phyloP scores from a whole-genome alignment of 805 yeast genomes.

The Monosporozyma yasuniensis region DNA sequence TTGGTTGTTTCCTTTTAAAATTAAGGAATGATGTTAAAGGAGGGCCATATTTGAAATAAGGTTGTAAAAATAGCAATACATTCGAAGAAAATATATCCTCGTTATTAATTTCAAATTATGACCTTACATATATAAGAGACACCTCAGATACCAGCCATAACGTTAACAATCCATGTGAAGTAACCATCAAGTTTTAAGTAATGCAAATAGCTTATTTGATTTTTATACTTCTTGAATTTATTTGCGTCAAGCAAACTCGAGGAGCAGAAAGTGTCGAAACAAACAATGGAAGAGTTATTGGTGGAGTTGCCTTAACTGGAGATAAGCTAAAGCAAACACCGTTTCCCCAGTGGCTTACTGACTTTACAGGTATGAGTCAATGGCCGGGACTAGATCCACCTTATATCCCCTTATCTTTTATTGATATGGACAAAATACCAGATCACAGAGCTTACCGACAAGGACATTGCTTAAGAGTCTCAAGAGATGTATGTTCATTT shows the following conservation, averaged over 20 bases:
- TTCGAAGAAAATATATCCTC: not conserved
- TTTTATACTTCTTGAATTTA: not conserved
- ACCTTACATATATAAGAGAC: not conserved
- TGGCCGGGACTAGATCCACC: slow-evolving; percentile 93
- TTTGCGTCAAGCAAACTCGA: not conserved
- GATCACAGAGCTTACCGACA: slow-evolving; percentile 39
- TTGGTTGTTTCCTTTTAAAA: not conserved
- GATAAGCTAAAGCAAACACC: slow-evolving; percentile 31
- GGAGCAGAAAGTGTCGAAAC: not conserved
- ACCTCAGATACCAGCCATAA: too few species aligned
- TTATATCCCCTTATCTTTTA: slow-evolving; percentile 69
- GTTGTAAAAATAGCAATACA: not conserved
- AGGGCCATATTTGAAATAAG: not conserved
- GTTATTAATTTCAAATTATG: not conserved
- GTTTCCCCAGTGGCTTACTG: slow-evolving; percentile 73
- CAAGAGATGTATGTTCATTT: slow-evolving; percentile 60
- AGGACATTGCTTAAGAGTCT: slow-evolving; percentile 48
- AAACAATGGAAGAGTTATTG: not conserved
- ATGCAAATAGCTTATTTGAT: not conserved
- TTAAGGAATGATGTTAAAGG: not conserved
- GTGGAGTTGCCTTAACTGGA: slow-evolving; percentile 8
- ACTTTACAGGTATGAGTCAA: slow-evolving; percentile 57
- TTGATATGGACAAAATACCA: slow-evolving; percentile 49
- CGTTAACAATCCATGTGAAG: too few species aligned
- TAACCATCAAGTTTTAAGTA: not conserved